Conservation (phyloP, 108 stramenopile species). For the Licmophora abbreviata region DNA sequence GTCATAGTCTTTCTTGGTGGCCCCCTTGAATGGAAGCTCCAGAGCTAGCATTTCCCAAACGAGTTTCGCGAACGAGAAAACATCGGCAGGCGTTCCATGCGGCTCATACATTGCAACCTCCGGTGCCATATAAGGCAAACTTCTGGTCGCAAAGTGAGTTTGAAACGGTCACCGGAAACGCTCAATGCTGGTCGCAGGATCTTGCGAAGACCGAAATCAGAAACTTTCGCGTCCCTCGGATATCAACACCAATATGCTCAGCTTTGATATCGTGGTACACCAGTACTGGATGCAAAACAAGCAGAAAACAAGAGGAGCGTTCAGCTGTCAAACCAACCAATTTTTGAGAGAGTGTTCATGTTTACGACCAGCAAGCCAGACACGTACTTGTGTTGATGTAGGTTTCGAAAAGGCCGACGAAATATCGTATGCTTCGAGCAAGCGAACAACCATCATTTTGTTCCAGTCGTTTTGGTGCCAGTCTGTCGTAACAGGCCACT, state of each 20-base stretch:
- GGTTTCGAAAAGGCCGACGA: too few relatives aligned
- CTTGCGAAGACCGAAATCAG: slow-evolving; percentile 42
- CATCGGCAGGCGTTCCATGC: slow-evolving; percentile 54
- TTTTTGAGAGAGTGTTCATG: too few relatives aligned
- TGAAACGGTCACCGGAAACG: not conserved
- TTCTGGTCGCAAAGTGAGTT: not conserved
- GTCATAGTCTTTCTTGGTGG: too few relatives aligned
- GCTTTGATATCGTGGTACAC: slow-evolving; percentile 41
- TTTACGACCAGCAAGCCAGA: too few relatives aligned
- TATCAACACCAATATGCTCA: slow-evolving; percentile 42
- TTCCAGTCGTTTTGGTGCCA: too few relatives aligned
- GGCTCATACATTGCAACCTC: slow-evolving; percentile 57
- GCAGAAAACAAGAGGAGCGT: too few relatives aligned
- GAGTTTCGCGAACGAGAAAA: slow-evolving; percentile 68
- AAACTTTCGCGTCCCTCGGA: slow-evolving; percentile 38
- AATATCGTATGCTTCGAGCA: slow-evolving; percentile 64
- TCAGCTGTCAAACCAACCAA: too few relatives aligned
- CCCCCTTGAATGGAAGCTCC: slow-evolving; percentile 69
- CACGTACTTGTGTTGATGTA: too few relatives aligned
- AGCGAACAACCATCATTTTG: slow-evolving; percentile 34
- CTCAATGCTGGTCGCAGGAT: slow-evolving; percentile 10
- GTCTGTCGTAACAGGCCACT: too few relatives aligned
- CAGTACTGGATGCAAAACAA: too few relatives aligned
- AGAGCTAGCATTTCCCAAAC: slow-evolving; percentile 59
- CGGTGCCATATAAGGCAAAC: slow-evolving; percentile 45